Evolutionary conservation across 306 rosid genomes (phyloP).

Genomic region (Dicorynia guianensis): DNA sequence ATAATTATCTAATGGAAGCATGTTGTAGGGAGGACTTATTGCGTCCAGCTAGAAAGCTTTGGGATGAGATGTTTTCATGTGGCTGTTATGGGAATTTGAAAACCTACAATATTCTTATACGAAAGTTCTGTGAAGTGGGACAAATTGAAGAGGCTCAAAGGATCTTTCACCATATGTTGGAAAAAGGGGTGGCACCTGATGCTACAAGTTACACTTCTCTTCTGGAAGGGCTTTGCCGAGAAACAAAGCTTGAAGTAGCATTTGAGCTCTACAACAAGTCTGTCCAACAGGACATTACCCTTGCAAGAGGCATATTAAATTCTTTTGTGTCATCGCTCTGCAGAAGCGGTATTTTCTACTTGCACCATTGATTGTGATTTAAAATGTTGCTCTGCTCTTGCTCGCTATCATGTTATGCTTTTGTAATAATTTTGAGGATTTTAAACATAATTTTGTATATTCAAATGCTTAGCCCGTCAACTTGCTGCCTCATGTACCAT

Average conservation of each 20-base stretch:
- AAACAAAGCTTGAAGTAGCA: conserved; percentile 67
- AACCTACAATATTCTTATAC: conserved; percentile 78
- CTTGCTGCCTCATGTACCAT: conserved; percentile 12
- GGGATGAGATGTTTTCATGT: conserved; percentile 96
- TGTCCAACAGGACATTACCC: conserved; percentile 60
- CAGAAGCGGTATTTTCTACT: conserved; percentile 63
- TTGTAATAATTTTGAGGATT: no score
- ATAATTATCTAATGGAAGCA: conserved; percentile 83
- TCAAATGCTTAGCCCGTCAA: no score
- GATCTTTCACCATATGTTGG: conserved; percentile 76
- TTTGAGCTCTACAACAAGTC: conserved; percentile 67
- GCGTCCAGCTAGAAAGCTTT: conserved; percentile 84
- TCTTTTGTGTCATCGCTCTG: conserved; percentile 61
- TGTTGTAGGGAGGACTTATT: conserved; percentile 84
- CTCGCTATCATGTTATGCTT: background rate
- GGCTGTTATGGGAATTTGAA: conserved; percentile 76
- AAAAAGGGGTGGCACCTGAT: conserved; percentile 68
- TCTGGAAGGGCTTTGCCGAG: conserved; percentile 79
- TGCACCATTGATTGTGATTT: conserved; percentile 19
- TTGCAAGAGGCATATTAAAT: conserved; percentile 62
- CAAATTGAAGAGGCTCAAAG: conserved; percentile 76
- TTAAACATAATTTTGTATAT: no score
- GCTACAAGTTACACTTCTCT: conserved; percentile 64
- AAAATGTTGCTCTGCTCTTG: background rate
- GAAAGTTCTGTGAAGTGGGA: conserved; percentile 72